A percentile compares a stretch with the other conserved stretches of the same genome.
Evolutionary conservation across 2,329 filamentous ascomycete genomes (phyloP).

Genomic region (Sclerotinia sclerotiorum): DNA sequence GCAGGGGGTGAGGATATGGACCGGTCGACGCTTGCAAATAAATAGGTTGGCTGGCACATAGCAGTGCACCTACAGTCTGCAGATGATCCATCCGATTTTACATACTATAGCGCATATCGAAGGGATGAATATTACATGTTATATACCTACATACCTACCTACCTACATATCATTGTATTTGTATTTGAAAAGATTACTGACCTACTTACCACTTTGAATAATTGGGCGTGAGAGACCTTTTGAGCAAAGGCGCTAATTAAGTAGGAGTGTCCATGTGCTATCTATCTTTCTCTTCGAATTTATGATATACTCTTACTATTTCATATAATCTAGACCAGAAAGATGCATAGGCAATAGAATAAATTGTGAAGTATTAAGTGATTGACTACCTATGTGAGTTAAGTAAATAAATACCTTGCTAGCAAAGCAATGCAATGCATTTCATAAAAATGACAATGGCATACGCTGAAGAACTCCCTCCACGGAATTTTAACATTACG

Average conservation of each 20-base stretch:
- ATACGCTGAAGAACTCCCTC: background rate
- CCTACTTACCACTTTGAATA: background rate
- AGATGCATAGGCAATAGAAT: background rate
- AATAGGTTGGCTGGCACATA: background rate
- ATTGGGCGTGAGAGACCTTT: background rate
- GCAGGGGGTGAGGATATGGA: background rate
- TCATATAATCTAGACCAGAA: background rate
- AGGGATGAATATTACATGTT: background rate
- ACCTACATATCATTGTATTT: background rate
- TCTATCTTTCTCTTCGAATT: no score
- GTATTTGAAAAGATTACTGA: background rate
- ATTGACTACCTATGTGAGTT: background rate
- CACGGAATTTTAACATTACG: background rate
- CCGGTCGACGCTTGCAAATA: slow-evolving; percentile 1
- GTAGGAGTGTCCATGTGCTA: no score
- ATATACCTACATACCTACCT: background rate
- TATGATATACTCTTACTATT: no score
- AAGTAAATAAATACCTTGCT: background rate
- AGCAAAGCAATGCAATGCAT: background rate
- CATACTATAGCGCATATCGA: background rate
- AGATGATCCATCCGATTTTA: background rate
- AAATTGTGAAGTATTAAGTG: slow-evolving; percentile 8
- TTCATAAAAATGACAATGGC: slow-evolving; percentile 1
- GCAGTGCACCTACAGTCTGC: background rate
- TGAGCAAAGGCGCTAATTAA: no score